Conservation (phyloP, 2,329 filamentous ascomycete species). For the Apiospora saccharicola region DNA sequence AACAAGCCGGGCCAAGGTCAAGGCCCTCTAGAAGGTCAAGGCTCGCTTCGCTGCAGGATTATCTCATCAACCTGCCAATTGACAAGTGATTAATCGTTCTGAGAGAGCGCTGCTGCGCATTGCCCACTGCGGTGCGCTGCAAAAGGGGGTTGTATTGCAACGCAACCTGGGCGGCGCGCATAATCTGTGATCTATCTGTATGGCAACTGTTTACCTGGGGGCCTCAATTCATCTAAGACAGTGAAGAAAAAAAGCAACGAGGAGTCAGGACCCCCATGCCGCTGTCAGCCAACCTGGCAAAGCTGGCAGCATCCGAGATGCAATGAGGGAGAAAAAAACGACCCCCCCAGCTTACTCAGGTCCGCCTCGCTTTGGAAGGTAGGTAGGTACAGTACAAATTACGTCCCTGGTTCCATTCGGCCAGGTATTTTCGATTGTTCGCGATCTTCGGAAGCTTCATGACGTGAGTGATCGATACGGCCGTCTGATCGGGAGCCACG, state of each 20-base stretch:
- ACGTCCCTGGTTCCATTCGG: not conserved
- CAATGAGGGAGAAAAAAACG: not conserved
- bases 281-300: not conserved
- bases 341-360: not conserved
- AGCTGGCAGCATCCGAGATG: not conserved
- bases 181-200: not conserved
- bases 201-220: conserved; percentile 5
- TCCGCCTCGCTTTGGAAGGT: not conserved
- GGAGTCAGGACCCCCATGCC: not conserved
- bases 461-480: not conserved
- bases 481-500: not conserved
- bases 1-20: not conserved
- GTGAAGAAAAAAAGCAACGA: not conserved
- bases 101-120: not conserved
- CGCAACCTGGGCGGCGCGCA: not conserved
- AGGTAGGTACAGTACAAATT: not conserved
- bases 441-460: not conserved
- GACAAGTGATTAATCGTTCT: conserved; percentile 10
- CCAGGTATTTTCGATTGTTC: not conserved
- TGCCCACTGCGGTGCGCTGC: not conserved
- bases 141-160: not conserved
- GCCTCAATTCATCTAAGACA: not conserved
- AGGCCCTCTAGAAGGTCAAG: not conserved
- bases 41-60: not conserved
- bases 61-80: not conserved